phyloP scores from a whole-genome alignment of 805 yeast species.

The Schwanniomyces occidentalis region DNA sequence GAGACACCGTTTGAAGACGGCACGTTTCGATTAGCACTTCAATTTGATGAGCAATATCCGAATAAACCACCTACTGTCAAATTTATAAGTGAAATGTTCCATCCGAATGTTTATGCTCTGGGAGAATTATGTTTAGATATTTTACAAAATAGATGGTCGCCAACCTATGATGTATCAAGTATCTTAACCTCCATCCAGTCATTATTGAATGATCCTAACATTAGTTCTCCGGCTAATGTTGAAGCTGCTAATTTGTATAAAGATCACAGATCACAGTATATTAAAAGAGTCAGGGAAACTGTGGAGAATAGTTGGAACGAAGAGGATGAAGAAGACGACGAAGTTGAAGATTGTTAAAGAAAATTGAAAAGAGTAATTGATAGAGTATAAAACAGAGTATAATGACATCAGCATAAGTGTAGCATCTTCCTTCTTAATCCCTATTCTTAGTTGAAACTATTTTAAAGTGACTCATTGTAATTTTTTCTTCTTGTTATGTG shows the following conservation, averaged over 20 bases:
- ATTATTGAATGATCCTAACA: conserved; percentile 92
- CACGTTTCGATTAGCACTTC: conserved; percentile 80
- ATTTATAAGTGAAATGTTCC: conserved; percentile 93
- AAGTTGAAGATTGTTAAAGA: conserved; percentile 36
- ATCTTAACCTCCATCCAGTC: conserved; percentile 92
- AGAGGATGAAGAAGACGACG: conserved; percentile 62
- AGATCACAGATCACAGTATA: conserved; percentile 92
- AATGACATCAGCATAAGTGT: no score
- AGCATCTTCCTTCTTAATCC: no score
- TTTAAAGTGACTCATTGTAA: no score
- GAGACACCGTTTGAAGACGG: conserved; percentile 99
- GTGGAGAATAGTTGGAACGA: conserved; percentile 95
- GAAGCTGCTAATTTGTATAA: conserved; percentile 95
- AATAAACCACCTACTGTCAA: conserved; percentile 94
- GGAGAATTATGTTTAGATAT: conserved; percentile 97
- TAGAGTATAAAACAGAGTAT: no score
- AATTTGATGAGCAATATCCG: conserved; percentile 96
- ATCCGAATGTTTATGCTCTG: conserved; percentile 93
- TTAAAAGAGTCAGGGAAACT: conserved; percentile 88
- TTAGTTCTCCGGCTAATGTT: conserved; percentile 94
- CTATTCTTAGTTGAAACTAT: no score
- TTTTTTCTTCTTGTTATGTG: no score
- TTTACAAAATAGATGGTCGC: conserved; percentile 96
- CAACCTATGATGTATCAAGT: conserved; percentile 96
- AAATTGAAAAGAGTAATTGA: no score